Percentiles rank a stretch among this genome's conserved stretches.
These are phyloP conservation scores for Earliella scabrosa DNA, from an alignment of 1,284 basidiomycete species.

Conservation along the genomic window DNA sequence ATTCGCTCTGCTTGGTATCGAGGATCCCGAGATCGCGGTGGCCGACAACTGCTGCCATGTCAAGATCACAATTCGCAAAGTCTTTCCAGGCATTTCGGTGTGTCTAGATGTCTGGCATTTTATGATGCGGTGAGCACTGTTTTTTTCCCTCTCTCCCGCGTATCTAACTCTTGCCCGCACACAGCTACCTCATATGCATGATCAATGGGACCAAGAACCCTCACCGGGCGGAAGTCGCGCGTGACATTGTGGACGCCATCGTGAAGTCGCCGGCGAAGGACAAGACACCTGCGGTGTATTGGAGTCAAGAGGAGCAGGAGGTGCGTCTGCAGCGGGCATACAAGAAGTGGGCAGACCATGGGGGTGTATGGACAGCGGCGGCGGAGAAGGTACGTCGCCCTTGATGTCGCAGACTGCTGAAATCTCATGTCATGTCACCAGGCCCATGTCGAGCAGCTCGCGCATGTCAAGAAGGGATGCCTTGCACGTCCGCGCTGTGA, in stretches of 20 bases:
- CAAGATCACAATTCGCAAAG: constrained; percentile 7
- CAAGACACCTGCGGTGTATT: constrained; percentile 15
- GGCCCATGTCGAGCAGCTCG: constrained; percentile 23
- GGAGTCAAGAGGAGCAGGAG: constrained; percentile 19
- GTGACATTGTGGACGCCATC: constrained; percentile 17
- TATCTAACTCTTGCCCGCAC: too few species aligned
- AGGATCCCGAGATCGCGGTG: constrained; percentile 21
- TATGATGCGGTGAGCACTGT: constrained; percentile 20
- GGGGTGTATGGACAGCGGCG: constrained; percentile 28
- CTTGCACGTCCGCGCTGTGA: constrained; percentile 26
- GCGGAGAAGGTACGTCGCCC: constrained; percentile 10
- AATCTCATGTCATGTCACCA: too few species aligned
- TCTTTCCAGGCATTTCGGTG: constrained; percentile 11
- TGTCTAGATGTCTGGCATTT: constrained; percentile 24
- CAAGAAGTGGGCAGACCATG: constrained; percentile 20
- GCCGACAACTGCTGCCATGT: constrained; percentile 33
- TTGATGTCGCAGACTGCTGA: too few species aligned
- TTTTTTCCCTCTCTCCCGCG: too few species aligned
- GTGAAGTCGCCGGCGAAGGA: constrained; percentile 20
- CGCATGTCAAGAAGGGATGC: constrained; percentile 32
- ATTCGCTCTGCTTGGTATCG: constrained; percentile 13
- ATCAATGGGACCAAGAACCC: constrained; percentile 11
- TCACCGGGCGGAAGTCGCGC: constrained; percentile 6
- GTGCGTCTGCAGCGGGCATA: constrained; percentile 9
- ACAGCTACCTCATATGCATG: not conserved